Conservation (phyloP, 306 rosid genomes). For the Prunus padus region DNA sequence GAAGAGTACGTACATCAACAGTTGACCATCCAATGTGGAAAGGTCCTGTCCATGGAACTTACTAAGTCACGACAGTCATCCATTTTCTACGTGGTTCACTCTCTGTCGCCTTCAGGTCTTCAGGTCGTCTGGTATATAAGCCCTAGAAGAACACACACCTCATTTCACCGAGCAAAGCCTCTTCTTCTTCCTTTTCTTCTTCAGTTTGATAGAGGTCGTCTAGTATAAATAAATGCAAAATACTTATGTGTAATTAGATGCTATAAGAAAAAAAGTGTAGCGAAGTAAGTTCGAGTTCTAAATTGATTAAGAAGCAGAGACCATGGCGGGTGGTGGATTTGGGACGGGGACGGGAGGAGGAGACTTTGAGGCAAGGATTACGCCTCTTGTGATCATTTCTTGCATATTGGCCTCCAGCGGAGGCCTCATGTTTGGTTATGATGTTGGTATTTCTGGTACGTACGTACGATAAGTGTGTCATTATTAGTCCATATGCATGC, state of each 20-base stretch:
- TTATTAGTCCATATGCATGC: no score
- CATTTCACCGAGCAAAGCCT: not conserved
- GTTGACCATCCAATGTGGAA: not conserved
- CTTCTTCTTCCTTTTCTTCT: not conserved
- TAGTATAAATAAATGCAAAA: not conserved
- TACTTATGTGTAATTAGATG: not conserved
- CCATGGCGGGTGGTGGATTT: slow-evolving; percentile 19
- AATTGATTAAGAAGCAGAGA: not conserved
- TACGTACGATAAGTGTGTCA: not conserved
- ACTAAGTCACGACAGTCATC: not conserved
- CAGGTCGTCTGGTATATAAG: not conserved
- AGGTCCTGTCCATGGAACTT: not conserved
- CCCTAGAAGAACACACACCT: not conserved
- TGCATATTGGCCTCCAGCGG: slow-evolving; percentile 12
- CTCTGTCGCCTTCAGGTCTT: not conserved
- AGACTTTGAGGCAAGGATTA: slow-evolving; percentile 18
- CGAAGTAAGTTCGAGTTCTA: not conserved
- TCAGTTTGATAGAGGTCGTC: not conserved
- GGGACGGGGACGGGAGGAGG: not conserved
- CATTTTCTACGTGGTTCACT: not conserved
- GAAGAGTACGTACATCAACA: not conserved
- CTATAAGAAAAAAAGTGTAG: not conserved
- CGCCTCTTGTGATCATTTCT: slow-evolving; percentile 12
- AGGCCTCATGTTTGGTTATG: slow-evolving; percentile 15
- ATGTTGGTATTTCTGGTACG: slow-evolving; percentile 10